Base-by-base conservation (phyloP, 1,284 basidiomycete species). In the Irpex sp. region DNA sequence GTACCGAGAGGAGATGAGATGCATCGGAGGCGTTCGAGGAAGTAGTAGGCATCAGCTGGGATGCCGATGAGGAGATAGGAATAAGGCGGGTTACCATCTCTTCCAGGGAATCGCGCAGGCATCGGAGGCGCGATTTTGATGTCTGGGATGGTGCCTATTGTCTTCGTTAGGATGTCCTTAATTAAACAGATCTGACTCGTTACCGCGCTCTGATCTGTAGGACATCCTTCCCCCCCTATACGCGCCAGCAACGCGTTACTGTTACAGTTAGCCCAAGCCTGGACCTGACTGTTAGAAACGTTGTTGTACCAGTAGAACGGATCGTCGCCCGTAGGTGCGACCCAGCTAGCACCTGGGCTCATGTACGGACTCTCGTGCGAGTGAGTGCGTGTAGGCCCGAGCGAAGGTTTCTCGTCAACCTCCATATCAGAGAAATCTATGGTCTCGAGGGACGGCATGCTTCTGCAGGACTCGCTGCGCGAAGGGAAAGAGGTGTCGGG, bases 291-390 rank as follows among this genome's bases (percentile, higher is more conserved):
- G 9, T 23, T 10, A 19, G 48, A 19, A 9, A 51, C 9, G 48
- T 51, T 19, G 18, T 51, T 19, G 21, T 51, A 51, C 48, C 48
- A 51, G 12, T 18, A 51, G 48, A 28, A 5, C 65, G 63, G 14
- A 57, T 21, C 39, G 68, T 60, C 0, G 65, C 57, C 21, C 14
- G 9, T 51, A 19, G 48, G 48, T 67, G 67, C 12, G 66, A 49
- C 4, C 72, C 4, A 53, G 70, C 69, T 2, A 67, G 10, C 12
- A 23, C 48, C 18, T 23, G 48, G 48, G 10, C 67, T 42, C 23
- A 23, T 23, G 23, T 23, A 23, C 23, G 23, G 23, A 23, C 23
- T 23, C 23, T 23, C 23, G 23, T 23, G 23, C 23, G 23, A 23
- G 23, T 23, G 23, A 23, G 23, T 23, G 23, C 23, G 23, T 23